Evolutionary conservation across 441 rosid genomes (phyloP).

Genomic region (Populus hybrid): DNA sequence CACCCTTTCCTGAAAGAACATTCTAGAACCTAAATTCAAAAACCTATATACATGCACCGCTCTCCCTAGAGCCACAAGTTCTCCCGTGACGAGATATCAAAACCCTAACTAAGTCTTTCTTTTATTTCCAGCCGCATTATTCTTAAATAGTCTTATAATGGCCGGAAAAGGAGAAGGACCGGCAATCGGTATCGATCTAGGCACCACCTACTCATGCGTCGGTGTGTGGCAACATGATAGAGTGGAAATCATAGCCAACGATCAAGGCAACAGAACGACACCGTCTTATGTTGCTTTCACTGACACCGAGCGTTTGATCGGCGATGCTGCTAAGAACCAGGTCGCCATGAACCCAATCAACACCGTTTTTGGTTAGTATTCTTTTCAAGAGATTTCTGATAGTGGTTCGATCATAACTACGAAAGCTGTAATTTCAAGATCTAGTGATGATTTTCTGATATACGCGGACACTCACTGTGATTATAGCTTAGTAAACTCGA

Average conservation of each 20-base stretch:
- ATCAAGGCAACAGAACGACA: constrained; percentile 58
- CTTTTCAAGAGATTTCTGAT: background rate
- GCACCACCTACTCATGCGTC: constrained; percentile 60
- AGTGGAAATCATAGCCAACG: constrained; percentile 61
- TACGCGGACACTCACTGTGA: background rate
- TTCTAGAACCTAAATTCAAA: background rate
- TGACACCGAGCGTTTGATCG: constrained; percentile 49
- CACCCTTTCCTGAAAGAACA: background rate
- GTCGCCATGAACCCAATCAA: constrained; percentile 60
- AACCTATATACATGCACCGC: background rate
- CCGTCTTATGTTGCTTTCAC: constrained; percentile 62
- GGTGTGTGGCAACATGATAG: constrained; percentile 68
- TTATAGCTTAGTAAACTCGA: background rate
- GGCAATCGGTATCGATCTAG: constrained; percentile 60
- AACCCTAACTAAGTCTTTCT: background rate
- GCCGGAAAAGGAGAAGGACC: constrained; percentile 58
- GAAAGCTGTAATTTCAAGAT: background rate
- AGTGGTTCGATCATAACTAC: background rate
- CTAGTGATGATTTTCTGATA: background rate
- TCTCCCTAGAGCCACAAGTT: background rate
- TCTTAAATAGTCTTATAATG: constrained; percentile 14
- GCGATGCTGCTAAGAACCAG: constrained; percentile 55
- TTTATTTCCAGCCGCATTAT: background rate
- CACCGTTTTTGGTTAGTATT: constrained; percentile 48
- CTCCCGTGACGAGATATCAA: background rate